Conservation (phyloP, 1,284 basidiomycete genomes). For the Meripilus lineatus region DNA sequence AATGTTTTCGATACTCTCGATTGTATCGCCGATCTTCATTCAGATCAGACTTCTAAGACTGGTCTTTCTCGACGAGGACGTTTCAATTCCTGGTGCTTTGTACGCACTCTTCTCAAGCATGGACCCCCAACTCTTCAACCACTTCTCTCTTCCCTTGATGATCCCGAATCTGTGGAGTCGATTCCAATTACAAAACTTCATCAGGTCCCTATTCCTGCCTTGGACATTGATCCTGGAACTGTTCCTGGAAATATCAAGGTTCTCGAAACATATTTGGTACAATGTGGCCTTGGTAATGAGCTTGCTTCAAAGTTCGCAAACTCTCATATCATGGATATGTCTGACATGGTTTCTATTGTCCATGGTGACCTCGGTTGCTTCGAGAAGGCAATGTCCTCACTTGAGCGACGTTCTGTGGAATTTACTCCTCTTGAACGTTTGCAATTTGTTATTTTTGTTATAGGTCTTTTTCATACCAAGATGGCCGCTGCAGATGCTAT, state of each 20-base stretch:
- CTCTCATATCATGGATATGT: conserved; percentile 5
- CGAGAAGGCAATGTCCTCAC: conserved; percentile 11
- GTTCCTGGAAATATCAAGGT: conserved; percentile 21
- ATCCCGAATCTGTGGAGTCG: conserved; percentile 25
- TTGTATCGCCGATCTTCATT: too few relatives aligned
- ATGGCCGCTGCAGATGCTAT: conserved; percentile 1
- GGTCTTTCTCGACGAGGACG: conserved; percentile 16
- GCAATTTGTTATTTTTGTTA: neutral
- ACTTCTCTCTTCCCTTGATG: conserved; percentile 13
- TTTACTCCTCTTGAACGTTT: neutral
- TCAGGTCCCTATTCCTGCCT: conserved; percentile 21
- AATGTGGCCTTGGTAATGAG: conserved; percentile 19
- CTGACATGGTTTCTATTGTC: conserved; percentile 18
- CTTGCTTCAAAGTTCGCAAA: too few relatives aligned
- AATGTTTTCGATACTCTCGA: neutral
- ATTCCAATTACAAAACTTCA: conserved; percentile 24
- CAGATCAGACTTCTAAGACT: neutral
- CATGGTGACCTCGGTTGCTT: conserved; percentile 25
- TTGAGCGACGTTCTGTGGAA: neutral
- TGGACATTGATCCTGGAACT: conserved; percentile 25
- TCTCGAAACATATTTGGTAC: conserved; percentile 20
- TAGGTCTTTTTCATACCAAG: neutral
- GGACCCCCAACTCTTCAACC: conserved; percentile 21
- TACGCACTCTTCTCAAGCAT: conserved; percentile 17
- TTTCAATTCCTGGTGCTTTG: conserved; percentile 25